These are phyloP conservation scores for Eragrostis tef DNA, from an alignment of 202 grass and related monocot species.

Conservation along the genomic window DNA sequence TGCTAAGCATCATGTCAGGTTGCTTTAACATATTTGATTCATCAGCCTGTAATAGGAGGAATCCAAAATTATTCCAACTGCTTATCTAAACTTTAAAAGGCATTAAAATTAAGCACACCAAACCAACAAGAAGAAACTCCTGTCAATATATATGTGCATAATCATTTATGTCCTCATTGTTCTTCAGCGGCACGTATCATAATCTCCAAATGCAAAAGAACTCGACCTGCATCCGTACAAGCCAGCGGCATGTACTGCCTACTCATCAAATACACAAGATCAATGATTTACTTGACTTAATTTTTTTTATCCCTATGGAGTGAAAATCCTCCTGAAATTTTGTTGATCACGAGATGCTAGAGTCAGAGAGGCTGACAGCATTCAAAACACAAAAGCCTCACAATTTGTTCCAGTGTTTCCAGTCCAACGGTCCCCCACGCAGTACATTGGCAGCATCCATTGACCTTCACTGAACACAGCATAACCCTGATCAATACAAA, in stretches of 20 bases:
- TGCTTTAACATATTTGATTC: neutral
- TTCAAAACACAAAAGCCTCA: neutral
- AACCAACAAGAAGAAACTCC: too few relatives aligned
- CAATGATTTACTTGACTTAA: too few relatives aligned
- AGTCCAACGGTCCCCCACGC: conserved; percentile 4
- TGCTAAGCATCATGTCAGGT: neutral
- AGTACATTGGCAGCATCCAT: neutral
- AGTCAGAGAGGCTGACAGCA: conserved; percentile 32
- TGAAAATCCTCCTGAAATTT: neutral
- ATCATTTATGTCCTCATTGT: neutral
- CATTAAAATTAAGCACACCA: too few relatives aligned
- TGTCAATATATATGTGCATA: too few relatives aligned
- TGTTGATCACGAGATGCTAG: neutral
- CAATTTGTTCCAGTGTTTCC: neutral
- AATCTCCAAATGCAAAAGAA: neutral
- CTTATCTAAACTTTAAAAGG: too few relatives aligned
- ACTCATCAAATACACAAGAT: too few relatives aligned
- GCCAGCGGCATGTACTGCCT: too few relatives aligned
- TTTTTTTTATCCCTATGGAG: neutral
- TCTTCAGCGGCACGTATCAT: neutral
- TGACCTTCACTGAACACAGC: neutral
- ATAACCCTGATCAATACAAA: conserved; percentile 3
- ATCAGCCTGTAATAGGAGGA: neutral
- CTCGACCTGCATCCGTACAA: neutral
- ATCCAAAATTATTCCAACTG: neutral